A percentile compares a stretch with the other conserved stretches of the same genome.
These are phyloP conservation scores for Iberis amara DNA, from an alignment of 441 rosid species.

Conservation along the genomic window DNA sequence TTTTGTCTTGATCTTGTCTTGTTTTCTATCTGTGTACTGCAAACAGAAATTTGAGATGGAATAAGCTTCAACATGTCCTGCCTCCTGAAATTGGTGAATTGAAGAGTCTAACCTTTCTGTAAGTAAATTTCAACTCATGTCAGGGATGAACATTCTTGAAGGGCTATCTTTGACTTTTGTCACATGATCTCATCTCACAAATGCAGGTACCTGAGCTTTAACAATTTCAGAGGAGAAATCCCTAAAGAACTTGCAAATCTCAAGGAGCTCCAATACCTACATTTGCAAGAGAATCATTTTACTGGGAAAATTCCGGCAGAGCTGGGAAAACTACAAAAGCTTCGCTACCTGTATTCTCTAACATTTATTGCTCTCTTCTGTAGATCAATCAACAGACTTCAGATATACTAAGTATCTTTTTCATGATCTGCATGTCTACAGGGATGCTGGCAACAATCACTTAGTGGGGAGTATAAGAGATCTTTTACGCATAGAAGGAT, in stretches of 20 bases:
- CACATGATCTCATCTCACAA: not conserved
- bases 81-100: constrained; percentile 83
- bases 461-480: constrained; percentile 81
- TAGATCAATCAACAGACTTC: not conserved
- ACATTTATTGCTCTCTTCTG: not conserved
- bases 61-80: constrained; percentile 72
- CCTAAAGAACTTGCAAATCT: constrained; percentile 80
- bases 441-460: constrained; percentile 86
- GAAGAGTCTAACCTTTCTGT: constrained; percentile 77
- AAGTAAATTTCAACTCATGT: constrained; percentile 27
- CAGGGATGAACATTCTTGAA: not conserved
- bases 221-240: constrained; percentile 84
- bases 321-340: constrained; percentile 65
- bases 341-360: constrained; percentile 60
- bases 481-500: constrained; percentile 59
- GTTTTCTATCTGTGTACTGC: not conserved
- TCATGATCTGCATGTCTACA: constrained; percentile 27
- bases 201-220: constrained; percentile 49
- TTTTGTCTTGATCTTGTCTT: constrained; percentile 13
- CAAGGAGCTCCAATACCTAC: constrained; percentile 74
- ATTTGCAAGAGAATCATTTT: constrained; percentile 82
- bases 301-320: constrained; percentile 73
- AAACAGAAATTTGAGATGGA: constrained; percentile 81
- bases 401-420: constrained; percentile 3
- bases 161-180: not conserved